Conservation (phyloP, 352 stramenopile species). For the Pythium sukuiense region DNA sequence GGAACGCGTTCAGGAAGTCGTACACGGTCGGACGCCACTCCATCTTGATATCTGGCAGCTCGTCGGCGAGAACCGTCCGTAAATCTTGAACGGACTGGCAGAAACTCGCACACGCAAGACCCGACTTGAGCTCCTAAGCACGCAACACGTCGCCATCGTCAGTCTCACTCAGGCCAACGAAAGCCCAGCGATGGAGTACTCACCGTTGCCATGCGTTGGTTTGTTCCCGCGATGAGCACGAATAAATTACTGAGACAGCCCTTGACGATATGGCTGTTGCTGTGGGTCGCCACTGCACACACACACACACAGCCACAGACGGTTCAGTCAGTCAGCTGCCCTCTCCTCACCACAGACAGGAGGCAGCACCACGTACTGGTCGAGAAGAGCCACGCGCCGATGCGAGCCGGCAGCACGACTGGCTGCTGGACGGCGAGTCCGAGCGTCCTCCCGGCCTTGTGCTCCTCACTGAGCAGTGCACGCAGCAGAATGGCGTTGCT, state of each 20-base stretch:
- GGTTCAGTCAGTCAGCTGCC: not conserved
- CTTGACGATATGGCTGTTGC: constrained; percentile 57
- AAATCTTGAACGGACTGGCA: constrained; percentile 56
- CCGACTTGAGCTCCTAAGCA: constrained; percentile 43
- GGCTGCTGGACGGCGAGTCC: constrained; percentile 3
- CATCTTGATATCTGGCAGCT: constrained; percentile 47
- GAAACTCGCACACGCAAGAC: constrained; percentile 51
- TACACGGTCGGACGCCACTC: constrained; percentile 71
- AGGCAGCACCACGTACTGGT: constrained; percentile 51
- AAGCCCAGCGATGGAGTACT: not conserved
- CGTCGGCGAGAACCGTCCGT: constrained; percentile 32
- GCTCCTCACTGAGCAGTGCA: constrained; percentile 32
- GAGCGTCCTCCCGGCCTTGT: constrained; percentile 24
- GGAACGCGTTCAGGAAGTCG: constrained; percentile 78
- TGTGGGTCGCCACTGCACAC: constrained; percentile 71
- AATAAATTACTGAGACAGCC: constrained; percentile 80
- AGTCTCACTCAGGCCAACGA: not conserved
- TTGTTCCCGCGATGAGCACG: constrained; percentile 29
- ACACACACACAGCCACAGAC: not conserved
- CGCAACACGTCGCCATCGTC: not conserved
- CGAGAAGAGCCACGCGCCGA: constrained; percentile 76
- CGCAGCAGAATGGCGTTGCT: constrained; percentile 70
- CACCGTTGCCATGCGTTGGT: constrained; percentile 9
- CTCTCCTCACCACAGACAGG: too few species aligned
- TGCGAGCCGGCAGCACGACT: constrained; percentile 46